Conservation (phyloP, 2,329 filamentous ascomycete genomes). For the Colletotrichum orbiculare region DNA sequence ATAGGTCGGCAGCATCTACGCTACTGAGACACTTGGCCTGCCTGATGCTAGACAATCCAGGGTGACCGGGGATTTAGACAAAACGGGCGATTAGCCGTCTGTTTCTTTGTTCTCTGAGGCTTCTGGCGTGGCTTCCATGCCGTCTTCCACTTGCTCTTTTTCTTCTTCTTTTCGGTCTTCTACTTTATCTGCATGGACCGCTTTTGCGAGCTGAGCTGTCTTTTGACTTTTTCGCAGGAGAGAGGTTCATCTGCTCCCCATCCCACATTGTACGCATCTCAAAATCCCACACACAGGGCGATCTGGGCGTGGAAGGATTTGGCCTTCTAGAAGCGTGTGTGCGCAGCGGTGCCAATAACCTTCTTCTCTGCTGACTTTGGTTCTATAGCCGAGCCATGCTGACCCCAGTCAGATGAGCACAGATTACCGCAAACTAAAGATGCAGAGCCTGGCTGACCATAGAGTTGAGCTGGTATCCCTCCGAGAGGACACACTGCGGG, state of each 20-base stretch:
- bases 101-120: slow-evolving; percentile 32
- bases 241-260: slow-evolving; percentile 31
- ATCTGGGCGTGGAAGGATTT: neutral
- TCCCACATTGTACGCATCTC: slow-evolving; percentile 3
- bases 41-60: neutral
- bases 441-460: no score
- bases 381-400: no score
- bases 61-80: neutral
- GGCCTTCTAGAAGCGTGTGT: slow-evolving; percentile 9
- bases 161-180: neutral
- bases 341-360: neutral
- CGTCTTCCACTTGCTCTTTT: slow-evolving; percentile 14
- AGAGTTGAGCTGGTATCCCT: no score
- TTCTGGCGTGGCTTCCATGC: slow-evolving; percentile 25
- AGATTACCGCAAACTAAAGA: no score
- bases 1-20: neutral
- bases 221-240: neutral
- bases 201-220: neutral
- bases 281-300: slow-evolving; percentile 3
- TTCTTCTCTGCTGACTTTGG: neutral
- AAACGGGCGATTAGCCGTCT: slow-evolving; percentile 20
- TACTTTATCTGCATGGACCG: neutral
- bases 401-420: no score
- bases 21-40: no score
- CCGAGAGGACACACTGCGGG: no score